These are phyloP conservation scores for Leishmania turanica DNA, from an alignment of 208 protist species.

Conservation along the genomic window DNA sequence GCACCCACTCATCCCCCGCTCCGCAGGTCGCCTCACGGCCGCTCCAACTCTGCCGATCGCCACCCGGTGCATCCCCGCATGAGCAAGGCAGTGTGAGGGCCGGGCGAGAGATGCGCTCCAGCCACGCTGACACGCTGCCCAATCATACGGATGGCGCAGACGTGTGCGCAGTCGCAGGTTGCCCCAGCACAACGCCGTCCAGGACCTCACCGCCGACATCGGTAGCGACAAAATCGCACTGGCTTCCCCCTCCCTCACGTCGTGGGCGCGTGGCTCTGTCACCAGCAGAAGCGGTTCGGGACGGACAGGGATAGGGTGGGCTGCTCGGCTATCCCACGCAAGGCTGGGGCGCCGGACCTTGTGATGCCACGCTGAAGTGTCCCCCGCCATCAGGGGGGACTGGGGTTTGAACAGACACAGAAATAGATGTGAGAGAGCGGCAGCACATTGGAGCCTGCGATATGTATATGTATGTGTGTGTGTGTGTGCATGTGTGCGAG, in stretches of 20 bases:
- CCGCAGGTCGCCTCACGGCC: neutral
- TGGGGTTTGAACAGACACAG: neutral
- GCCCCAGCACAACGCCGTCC: neutral
- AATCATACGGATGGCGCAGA: neutral
- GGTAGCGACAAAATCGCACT: neutral
- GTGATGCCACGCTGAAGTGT: neutral
- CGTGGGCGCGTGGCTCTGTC: neutral
- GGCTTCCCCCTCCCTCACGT: neutral
- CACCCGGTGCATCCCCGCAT: neutral
- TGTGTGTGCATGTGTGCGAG: neutral
- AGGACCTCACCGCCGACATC: neutral
- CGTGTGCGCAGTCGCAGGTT: neutral
- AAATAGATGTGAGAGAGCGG: neutral
- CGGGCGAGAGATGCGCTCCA: neutral
- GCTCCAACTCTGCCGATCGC: neutral
- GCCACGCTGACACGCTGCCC: neutral
- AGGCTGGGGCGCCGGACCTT: neutral
- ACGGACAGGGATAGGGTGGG: neutral
- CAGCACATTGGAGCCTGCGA: neutral
- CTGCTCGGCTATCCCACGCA: neutral
- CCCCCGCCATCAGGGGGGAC: neutral
- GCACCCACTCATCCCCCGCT: neutral
- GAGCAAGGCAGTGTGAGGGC: neutral
- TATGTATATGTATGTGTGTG: too few relatives aligned
- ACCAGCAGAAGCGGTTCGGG: neutral